Base-by-base conservation (phyloP, 75 land plant genomes). In the Picea glauca region DNA sequence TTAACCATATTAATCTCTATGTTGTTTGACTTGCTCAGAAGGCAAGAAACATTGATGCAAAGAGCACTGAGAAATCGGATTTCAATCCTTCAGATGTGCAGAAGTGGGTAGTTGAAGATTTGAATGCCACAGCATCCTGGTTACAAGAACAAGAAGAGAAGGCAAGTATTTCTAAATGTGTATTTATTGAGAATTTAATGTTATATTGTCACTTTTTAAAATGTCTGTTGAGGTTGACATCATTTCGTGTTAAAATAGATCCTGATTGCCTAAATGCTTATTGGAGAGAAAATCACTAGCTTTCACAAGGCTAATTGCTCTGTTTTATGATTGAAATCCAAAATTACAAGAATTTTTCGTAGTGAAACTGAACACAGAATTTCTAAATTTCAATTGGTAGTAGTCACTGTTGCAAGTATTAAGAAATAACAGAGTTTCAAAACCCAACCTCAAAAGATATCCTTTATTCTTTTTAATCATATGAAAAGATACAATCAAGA, bases 21-120 rank as follows among this genome's bases (percentile, higher is more conserved):
- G 15, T 38, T 68, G 21, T 40, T 40, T 40, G 50, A 40, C 17
- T 68, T 68, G 43, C 14, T 40, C 20, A 68, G 46, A 68, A 65
- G 33, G 17, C 21, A 68, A 68, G 20, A 40, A 33, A 33, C 46
- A 68, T 40, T 17, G 72, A 40, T 40, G 72, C 23, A 40, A 38
- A 20, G 50, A 68, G 23, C 23, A 68, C 20, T 20, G 50, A 68
- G 50, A 74, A 74, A 74, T 57, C 11, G 33, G 8, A 50, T 23
- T 56, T 56, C 58, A 74, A 57, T 57, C 26, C 58, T 11, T 50
- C 58, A 76, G 84, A 66, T 33, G 82, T 82, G 18, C 78, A 58
- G 15, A 73, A 84, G 72, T 84, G 85, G 85, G 79, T 57, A 33
- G 56, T 38, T 59, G 85, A 84, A 72, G 85, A 84, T 60, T 58